Evolutionary conservation across 345 rosid genomes (phyloP).

Genomic region (Brassica cretica): DNA sequence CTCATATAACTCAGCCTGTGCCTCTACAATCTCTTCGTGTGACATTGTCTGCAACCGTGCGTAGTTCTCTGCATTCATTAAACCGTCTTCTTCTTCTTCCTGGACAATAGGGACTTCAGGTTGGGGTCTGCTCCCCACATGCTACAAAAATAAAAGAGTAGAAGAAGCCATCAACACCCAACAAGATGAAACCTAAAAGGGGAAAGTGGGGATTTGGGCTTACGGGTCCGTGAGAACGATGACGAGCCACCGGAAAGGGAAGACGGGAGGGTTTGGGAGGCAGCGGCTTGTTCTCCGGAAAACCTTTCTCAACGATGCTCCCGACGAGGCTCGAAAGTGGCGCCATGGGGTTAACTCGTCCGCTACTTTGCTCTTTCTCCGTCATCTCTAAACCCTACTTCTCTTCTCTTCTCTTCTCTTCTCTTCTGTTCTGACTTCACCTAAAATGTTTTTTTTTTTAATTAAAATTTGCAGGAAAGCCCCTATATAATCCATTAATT

Average conservation of each 20-base stretch:
- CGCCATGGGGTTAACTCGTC: background rate
- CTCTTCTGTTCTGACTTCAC: background rate
- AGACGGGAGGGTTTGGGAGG: constrained; percentile 65
- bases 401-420: background rate
- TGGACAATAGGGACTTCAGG: constrained; percentile 11
- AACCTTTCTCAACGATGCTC: constrained; percentile 70
- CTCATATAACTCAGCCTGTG: constrained; percentile 77
- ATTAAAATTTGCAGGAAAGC: background rate
- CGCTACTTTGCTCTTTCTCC: constrained; percentile 24
- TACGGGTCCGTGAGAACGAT: constrained; percentile 89
- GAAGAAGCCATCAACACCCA: background rate
- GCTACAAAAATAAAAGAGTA: constrained; percentile 41
- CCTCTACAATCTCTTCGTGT: constrained; percentile 69
- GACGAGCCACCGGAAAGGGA: constrained; percentile 89
- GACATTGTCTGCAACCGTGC: constrained; percentile 70
- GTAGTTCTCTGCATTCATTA: constrained; percentile 56
- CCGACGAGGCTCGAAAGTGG: constrained; percentile 53
- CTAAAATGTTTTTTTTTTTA: background rate
- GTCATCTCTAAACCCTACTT: background rate
- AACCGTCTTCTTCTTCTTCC: constrained; percentile 37
- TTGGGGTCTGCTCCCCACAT: constrained; percentile 29
- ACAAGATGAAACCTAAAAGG: background rate
- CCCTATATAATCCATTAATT: background rate
- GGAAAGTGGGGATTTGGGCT: constrained; percentile 31
- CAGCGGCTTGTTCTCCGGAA: constrained; percentile 41